Percentiles rank a stretch among this genome's conserved stretches.
Evolutionary conservation across 345 rosid species (phyloP).

Genomic region (Citrus trifoliata): DNA sequence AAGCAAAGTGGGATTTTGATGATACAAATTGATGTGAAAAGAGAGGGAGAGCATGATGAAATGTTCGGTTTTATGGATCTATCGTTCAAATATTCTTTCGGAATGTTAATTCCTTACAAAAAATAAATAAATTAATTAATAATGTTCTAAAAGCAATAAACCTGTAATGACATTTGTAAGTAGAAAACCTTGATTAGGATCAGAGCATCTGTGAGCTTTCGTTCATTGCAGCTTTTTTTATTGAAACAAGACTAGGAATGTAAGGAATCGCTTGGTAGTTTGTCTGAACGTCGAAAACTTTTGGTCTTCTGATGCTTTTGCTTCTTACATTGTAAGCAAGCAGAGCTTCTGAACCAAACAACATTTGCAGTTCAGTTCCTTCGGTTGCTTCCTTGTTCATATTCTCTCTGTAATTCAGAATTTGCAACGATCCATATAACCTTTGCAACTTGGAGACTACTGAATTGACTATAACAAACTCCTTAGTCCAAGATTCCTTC

Average conservation of each 20-base stretch:
- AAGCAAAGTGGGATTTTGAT: too few species aligned
- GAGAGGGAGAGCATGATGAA: too few species aligned
- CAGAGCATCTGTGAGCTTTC: not conserved
- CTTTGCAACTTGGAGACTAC: constrained; percentile 14
- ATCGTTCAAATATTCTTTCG: too few species aligned
- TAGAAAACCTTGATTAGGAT: constrained; percentile 24
- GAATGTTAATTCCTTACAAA: too few species aligned
- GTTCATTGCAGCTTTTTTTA: not conserved
- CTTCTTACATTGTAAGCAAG: constrained; percentile 30
- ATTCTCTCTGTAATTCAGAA: not conserved
- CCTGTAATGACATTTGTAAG: not conserved
- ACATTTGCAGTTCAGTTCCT: constrained; percentile 18
- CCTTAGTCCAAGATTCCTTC: constrained; percentile 31
- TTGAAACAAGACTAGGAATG: constrained; percentile 13
- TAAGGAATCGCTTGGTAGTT: constrained; percentile 27
- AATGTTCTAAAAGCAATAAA: not conserved
- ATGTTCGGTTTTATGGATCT: too few species aligned
- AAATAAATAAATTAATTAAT: too few species aligned
- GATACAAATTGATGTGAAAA: too few species aligned
- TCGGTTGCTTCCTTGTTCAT: constrained; percentile 18
- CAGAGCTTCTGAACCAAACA: constrained; percentile 15
- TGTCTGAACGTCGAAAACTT: not conserved
- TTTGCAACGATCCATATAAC: not conserved
- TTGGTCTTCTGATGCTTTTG: not conserved
- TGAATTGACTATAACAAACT: constrained; percentile 14